phyloP scores from a whole-genome alignment of 1,284 basidiomycete species.

The Schizophyllum commune region DNA sequence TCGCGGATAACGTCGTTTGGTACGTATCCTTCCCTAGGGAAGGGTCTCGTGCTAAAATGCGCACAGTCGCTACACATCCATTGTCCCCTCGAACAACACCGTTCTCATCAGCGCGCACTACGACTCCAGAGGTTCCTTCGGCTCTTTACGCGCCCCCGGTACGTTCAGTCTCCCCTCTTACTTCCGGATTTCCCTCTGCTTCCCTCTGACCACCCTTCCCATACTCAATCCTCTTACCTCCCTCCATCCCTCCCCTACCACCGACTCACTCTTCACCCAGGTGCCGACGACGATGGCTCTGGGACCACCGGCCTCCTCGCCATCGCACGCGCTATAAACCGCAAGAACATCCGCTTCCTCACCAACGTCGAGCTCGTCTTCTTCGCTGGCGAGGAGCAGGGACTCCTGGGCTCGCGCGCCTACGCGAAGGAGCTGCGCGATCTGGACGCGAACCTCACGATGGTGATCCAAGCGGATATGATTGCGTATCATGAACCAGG shows the following conservation, averaged over 20 bases:
- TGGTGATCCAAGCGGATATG: slow-evolving; percentile 83
- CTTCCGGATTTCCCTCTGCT: slow-evolving; percentile 11
- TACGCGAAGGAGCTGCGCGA: slow-evolving; percentile 48
- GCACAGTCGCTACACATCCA: slow-evolving; percentile 47
- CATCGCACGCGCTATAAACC: slow-evolving; percentile 64
- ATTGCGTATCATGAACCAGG: slow-evolving; percentile 66
- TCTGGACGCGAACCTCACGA: slow-evolving; percentile 49
- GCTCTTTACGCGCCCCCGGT: slow-evolving; percentile 57
- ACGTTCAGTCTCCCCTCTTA: not conserved
- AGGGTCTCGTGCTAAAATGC: not conserved
- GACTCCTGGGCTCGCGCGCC: slow-evolving; percentile 53
- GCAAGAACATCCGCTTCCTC: slow-evolving; percentile 53
- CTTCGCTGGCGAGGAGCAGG: slow-evolving; percentile 72
- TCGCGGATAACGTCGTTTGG: slow-evolving; percentile 83
- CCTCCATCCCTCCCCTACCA: too few relatives aligned
- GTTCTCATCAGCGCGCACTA: slow-evolving; percentile 79
- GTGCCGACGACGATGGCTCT: slow-evolving; percentile 75
- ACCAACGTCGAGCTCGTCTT: slow-evolving; percentile 62
- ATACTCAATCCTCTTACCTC: too few relatives aligned
- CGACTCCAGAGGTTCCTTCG: slow-evolving; percentile 82
- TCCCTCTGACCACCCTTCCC: too few relatives aligned
- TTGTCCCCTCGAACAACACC: slow-evolving; percentile 44
- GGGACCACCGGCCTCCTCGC: slow-evolving; percentile 70
- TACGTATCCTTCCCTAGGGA: slow-evolving; percentile 25
- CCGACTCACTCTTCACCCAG: slow-evolving; percentile 13